Evolutionary conservation across 495 filamentous ascomycete genomes (phyloP), one percentile per base, ranked within the genome.

Genomic region (Thermothielavioides terrestris): DNA sequence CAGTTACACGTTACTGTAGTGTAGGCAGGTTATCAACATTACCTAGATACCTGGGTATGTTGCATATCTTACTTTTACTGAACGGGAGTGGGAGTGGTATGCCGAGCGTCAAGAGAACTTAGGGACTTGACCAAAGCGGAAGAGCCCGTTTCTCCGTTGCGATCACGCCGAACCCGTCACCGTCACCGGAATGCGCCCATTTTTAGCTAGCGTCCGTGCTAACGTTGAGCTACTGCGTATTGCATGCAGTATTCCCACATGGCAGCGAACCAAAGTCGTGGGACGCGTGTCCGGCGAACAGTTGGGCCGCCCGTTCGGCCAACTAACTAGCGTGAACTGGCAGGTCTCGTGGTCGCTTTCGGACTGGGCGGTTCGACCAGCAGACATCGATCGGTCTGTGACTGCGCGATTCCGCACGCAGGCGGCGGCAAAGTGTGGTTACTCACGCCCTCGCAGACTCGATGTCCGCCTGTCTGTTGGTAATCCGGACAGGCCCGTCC

Each of bases 201-300:
- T 50, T 42, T 20, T 11, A 10, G 28, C 43, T 42, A 35, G 39
- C 31, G 41, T 22, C 23, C 30, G 7, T n/a, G 35, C 38, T n/a
- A n/a, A n/a, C n/a, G n/a, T n/a, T n/a, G n/a, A n/a, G 39, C 21
- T 28, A 27, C 15, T 12, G 38, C 30, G 20, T 18, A 1, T 6
- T 3, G 15, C 14, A n/a, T 38, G 41, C 25, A 49, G 23, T 22
- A 27, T 21, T 20, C 20, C 43, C 52, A 54, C 46, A 54, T 54
- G 46, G 52, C 35, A 34, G 15, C 42, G 20, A 36, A 36, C 53
- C 53, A 42, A 50, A 36, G 22, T 35, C 53, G 46, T 50, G 53
- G 53, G 8, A 50, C 35, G 32, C 25, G 30, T 25, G 17, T 17
- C 17, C 4, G 27, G 27, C 17, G 21, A 11, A 4, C 41, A 14